Percentiles rank a stretch among this genome's conserved stretches.
These are phyloP conservation scores for Murraya paniculata DNA, from an alignment of 345 rosid genomes.

Conservation along the genomic window DNA sequence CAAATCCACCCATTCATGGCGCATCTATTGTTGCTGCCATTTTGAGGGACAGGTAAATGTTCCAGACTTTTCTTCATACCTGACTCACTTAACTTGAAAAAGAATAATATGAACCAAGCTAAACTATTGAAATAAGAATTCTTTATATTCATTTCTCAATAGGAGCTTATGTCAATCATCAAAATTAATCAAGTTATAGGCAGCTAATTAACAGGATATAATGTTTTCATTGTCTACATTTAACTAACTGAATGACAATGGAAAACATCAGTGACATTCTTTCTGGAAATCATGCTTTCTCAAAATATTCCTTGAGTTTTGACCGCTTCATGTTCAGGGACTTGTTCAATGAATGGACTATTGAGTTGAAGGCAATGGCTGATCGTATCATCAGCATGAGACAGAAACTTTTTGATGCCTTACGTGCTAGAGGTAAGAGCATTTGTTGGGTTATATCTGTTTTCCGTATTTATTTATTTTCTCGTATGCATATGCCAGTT, in stretches of 20 bases:
- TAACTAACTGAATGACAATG: background rate
- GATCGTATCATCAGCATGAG: constrained; percentile 82
- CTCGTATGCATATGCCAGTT: background rate
- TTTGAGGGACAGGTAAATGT: constrained; percentile 60
- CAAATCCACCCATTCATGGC: constrained; percentile 90
- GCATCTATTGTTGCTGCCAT: constrained; percentile 79
- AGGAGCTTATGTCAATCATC: background rate
- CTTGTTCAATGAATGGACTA: constrained; percentile 68
- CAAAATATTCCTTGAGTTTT: background rate
- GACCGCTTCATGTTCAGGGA: constrained; percentile 29
- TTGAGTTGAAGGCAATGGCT: constrained; percentile 80
- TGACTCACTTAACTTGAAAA: background rate
- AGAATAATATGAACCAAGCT: background rate
- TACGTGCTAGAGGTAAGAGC: constrained; percentile 46
- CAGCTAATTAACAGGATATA: background rate
- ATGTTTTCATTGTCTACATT: background rate
- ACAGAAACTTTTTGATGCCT: constrained; percentile 64
- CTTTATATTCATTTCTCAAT: background rate
- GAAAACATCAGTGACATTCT: background rate
- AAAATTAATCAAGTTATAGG: background rate
- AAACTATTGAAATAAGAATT: background rate
- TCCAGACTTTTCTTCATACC: background rate
- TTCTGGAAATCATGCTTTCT: background rate
- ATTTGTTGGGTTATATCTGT: background rate
- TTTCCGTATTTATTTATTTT: background rate